These are phyloP conservation scores for Trypanosoma caninum DNA, from an alignment of 208 protist genomes.

Conservation along the genomic window DNA sequence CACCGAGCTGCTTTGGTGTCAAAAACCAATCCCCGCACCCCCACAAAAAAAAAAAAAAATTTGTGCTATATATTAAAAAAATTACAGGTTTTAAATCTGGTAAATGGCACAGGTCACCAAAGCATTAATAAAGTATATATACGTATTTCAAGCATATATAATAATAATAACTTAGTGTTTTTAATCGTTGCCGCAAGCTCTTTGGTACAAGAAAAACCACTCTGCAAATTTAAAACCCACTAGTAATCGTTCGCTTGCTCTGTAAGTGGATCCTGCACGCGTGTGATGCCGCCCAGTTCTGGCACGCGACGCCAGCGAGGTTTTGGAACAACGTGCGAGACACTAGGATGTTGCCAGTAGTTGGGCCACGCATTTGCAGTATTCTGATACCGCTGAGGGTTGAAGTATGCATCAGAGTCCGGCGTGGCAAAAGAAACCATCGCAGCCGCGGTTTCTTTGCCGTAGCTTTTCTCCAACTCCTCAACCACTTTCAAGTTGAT, in stretches of 20 bases:
- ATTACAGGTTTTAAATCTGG: too few species aligned
- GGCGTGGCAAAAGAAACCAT: slow-evolving; percentile 59
- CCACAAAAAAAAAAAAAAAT: too few species aligned
- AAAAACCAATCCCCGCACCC: background rate
- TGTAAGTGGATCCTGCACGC: slow-evolving; percentile 56
- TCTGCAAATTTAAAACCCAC: too few species aligned
- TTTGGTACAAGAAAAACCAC: too few species aligned
- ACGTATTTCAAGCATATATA: too few species aligned
- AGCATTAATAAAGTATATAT: too few species aligned
- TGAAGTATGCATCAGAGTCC: slow-evolving; percentile 82
- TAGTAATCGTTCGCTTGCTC: slow-evolving; percentile 68
- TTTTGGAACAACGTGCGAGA: slow-evolving; percentile 71
- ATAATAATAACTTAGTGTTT: too few species aligned
- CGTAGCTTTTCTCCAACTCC: slow-evolving; percentile 24
- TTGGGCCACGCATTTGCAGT: slow-evolving; percentile 81
- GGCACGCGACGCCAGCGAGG: slow-evolving; percentile 68
- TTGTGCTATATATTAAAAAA: too few species aligned
- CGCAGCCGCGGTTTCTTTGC: slow-evolving; percentile 24
- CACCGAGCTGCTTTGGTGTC: too few species aligned
- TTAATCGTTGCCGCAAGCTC: too few species aligned
- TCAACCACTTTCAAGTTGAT: slow-evolving; percentile 67
- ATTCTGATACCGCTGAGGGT: slow-evolving; percentile 42
- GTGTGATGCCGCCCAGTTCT: slow-evolving; percentile 86
- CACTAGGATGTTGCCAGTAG: slow-evolving; percentile 86
- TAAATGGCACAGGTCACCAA: too few species aligned